These are phyloP conservation scores for Litsea cubeba DNA, from an alignment of 164 flowering plant species.

Conservation along the genomic window DNA sequence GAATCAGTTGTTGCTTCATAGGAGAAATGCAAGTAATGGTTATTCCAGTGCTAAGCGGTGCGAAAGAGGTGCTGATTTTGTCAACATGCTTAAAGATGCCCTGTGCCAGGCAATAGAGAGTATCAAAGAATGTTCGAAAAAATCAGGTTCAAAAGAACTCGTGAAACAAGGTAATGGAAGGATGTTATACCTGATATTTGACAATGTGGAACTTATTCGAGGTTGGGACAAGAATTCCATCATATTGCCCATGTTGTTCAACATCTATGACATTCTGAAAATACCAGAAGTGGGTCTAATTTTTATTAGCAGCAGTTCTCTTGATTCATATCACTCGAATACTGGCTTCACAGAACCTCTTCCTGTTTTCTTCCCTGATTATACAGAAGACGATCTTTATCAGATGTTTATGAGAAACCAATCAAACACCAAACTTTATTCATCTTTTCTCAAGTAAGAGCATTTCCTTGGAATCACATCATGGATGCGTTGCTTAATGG, in stretches of 20 bases:
- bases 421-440: constrained; percentile 57
- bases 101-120: constrained; percentile 34
- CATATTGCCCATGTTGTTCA: constrained; percentile 57
- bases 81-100: constrained; percentile 61
- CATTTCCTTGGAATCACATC: neutral
- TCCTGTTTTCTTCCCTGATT: constrained; percentile 68
- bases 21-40: constrained; percentile 45
- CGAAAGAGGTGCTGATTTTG: constrained; percentile 83
- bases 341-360: constrained; percentile 61
- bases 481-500: neutral
- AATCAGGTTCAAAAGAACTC: constrained; percentile 26
- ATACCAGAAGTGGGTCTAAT: constrained; percentile 82
- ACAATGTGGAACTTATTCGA: constrained; percentile 65
- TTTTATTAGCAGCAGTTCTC: constrained; percentile 62
- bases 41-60: constrained; percentile 75
- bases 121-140: constrained; percentile 35
- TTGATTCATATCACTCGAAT: constrained; percentile 60
- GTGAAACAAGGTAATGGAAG: constrained; percentile 34
- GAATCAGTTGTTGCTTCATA: constrained; percentile 69
- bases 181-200: constrained; percentile 84
- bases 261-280: constrained; percentile 54
- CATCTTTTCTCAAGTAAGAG: constrained; percentile 85
- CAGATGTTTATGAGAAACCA: constrained; percentile 70
- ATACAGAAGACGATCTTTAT: constrained; percentile 65
- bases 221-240: constrained; percentile 80